These are phyloP conservation scores for Capronia americana DNA, from an alignment of 2,329 filamentous ascomycete genomes.

Conservation along the genomic window DNA sequence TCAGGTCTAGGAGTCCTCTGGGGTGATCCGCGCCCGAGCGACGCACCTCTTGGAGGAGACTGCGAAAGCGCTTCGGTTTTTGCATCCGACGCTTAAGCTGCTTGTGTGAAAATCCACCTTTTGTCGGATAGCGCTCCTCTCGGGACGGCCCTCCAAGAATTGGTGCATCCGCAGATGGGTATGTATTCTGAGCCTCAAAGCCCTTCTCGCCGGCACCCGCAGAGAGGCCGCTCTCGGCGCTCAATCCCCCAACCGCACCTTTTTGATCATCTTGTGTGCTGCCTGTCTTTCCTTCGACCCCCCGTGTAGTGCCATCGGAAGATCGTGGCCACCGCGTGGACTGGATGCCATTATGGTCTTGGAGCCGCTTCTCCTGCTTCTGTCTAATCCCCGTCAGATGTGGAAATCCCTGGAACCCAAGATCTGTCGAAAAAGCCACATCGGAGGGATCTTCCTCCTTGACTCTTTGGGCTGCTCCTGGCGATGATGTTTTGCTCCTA, in stretches of 20 bases:
- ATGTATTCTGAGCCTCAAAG: not conserved
- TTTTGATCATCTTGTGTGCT: not conserved
- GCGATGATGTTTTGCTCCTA: not conserved
- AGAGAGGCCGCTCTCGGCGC: not conserved
- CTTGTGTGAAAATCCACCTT: not conserved
- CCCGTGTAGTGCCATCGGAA: not conserved
- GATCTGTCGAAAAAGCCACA: not conserved
- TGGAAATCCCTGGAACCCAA: slow-evolving; percentile 6
- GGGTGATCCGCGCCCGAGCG: slow-evolving; percentile 2
- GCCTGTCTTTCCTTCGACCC: not conserved
- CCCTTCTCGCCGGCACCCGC: not conserved
- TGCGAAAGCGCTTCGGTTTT: slow-evolving; percentile 12
- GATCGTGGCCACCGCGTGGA: not conserved
- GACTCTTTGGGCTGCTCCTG: not conserved
- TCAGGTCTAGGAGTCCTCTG: slow-evolving; percentile 7
- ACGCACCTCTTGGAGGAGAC: slow-evolving; percentile 11
- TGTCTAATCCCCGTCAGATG: not conserved
- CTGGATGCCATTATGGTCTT: not conserved
- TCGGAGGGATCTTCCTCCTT: not conserved
- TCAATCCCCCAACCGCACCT: not conserved
- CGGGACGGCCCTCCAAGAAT: not conserved
- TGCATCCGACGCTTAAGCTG: slow-evolving; percentile 1
- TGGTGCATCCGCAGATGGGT: not conserved
- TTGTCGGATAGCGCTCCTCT: not conserved
- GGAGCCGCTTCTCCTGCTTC: not conserved